Conservation (phyloP, 2,329 filamentous ascomycete species). For the Phoma herbarum region DNA sequence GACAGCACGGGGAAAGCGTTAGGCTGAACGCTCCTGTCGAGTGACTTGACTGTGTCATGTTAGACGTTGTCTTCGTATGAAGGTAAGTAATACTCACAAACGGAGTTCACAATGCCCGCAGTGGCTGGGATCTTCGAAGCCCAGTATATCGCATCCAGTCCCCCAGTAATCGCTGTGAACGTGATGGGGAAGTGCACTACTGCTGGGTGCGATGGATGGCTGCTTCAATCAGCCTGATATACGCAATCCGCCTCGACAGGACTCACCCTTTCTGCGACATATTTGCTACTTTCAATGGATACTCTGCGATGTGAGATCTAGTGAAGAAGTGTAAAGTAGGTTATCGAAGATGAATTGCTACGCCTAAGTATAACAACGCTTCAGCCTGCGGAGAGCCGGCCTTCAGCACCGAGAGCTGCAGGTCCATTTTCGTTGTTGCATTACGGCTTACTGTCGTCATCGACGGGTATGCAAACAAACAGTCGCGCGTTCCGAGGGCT, state of each 20-base stretch:
- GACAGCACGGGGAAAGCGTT: constrained; percentile 52
- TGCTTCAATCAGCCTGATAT: constrained; percentile 22
- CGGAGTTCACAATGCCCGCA: constrained; percentile 42
- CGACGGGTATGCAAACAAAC: constrained; percentile 15
- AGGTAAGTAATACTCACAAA: constrained; percentile 24
- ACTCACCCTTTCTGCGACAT: constrained; percentile 20
- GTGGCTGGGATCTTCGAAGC: constrained; percentile 46
- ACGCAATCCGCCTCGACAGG: neutral
- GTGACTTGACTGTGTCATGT: constrained; percentile 34
- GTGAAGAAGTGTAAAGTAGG: neutral
- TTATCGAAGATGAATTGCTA: neutral
- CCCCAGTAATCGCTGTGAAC: constrained; percentile 55
- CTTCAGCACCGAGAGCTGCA: constrained; percentile 2
- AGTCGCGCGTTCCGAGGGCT: constrained; percentile 9
- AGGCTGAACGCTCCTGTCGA: constrained; percentile 38
- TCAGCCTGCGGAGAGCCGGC: constrained; percentile 21
- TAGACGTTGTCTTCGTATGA: neutral
- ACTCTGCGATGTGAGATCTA: neutral
- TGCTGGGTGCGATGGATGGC: constrained; percentile 55
- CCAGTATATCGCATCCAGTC: constrained; percentile 53
- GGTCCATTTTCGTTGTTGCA: constrained; percentile 7
- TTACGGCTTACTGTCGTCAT: constrained; percentile 24
- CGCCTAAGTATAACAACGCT: neutral
- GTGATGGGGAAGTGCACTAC: constrained; percentile 59
- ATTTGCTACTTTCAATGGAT: neutral